Percentiles rank a stretch among this genome's conserved stretches.
These are phyloP conservation scores for Pisolithus orientalis DNA, from an alignment of 768 basidiomycete genomes.

Conservation along the genomic window DNA sequence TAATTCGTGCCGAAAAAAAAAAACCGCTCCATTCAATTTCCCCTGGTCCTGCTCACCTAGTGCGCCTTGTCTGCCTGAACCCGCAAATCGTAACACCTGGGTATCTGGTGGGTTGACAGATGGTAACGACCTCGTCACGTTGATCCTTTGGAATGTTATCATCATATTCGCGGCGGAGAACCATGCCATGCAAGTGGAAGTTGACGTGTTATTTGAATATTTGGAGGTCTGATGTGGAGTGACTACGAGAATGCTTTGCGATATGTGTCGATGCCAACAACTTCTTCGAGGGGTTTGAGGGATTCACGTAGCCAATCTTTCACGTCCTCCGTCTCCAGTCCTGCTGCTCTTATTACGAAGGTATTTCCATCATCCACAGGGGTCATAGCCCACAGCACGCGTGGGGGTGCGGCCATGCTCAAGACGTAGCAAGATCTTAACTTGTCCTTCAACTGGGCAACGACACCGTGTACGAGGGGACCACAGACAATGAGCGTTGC, in stretches of 20 bases:
- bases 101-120: neutral
- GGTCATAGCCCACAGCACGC: slow-evolving; percentile 80
- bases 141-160: neutral
- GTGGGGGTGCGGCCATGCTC: slow-evolving; percentile 43
- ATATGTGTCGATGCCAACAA: slow-evolving; percentile 62
- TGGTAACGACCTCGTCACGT: neutral
- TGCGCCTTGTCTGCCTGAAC: slow-evolving; percentile 49
- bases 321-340: slow-evolving; percentile 68
- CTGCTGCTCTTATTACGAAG: slow-evolving; percentile 68
- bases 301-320: slow-evolving; percentile 60
- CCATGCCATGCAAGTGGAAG: too few relatives aligned
- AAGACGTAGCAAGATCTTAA: slow-evolving; percentile 61
- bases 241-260: slow-evolving; percentile 50
- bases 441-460: slow-evolving; percentile 40
- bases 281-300: slow-evolving; percentile 42
- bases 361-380: slow-evolving; percentile 40
- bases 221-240: neutral
- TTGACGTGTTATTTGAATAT: too few relatives aligned
- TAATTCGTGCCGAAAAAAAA: too few relatives aligned
- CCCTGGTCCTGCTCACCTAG: slow-evolving; percentile 37
- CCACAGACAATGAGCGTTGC: slow-evolving; percentile 82
- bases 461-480: slow-evolving; percentile 44
- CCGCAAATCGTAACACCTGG: slow-evolving; percentile 30
- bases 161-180: too few relatives aligned
- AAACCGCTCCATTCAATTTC: slow-evolving; percentile 38